A percentile compares a stretch with the other conserved stretches of the same genome.
Evolutionary conservation across 495 filamentous ascomycete species (phyloP).

Genomic region (Neurospora tetrasperma): DNA sequence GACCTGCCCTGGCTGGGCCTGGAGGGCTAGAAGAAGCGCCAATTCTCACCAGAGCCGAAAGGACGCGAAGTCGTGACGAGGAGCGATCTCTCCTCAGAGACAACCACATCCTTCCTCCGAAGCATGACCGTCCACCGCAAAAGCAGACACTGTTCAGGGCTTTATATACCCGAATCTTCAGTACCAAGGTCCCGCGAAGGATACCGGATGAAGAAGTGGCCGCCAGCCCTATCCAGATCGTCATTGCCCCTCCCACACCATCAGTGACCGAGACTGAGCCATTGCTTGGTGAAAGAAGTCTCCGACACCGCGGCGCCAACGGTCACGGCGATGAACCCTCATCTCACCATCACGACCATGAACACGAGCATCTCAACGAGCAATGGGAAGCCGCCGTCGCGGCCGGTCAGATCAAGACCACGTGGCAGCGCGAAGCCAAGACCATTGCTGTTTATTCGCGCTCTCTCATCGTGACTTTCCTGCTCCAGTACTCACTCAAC

Average conservation of each 20-base stretch:
- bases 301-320: slow-evolving; percentile 1
- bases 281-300: slow-evolving; percentile 16
- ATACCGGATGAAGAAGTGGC: slow-evolving; percentile 24
- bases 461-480: slow-evolving; percentile 56
- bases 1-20: slow-evolving; percentile 25
- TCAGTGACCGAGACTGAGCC: slow-evolving; percentile 30
- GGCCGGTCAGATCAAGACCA: slow-evolving; percentile 67
- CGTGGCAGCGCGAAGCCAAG: slow-evolving; percentile 75
- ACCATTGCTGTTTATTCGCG: slow-evolving; percentile 47
- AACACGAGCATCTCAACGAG: slow-evolving; percentile 32
- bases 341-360: slow-evolving; percentile 1
- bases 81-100: slow-evolving; percentile 68
- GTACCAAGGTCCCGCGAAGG: slow-evolving; percentile 31
- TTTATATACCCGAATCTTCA: slow-evolving; percentile 35
- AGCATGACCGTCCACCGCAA: slow-evolving; percentile 32
- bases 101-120: slow-evolving; percentile 61
- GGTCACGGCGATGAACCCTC: not conserved
- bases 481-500: slow-evolving; percentile 68
- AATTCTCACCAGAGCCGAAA: slow-evolving; percentile 50
- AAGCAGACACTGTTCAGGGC: slow-evolving; percentile 13
- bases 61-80: slow-evolving; percentile 52
- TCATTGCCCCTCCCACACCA: slow-evolving; percentile 7
- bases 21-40: slow-evolving; percentile 23
- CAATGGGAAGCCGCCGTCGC: slow-evolving; percentile 78
- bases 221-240: slow-evolving; percentile 8